Conservation (phyloP, 306 rosid species). For the Dalbergia cochinchinensis region DNA sequence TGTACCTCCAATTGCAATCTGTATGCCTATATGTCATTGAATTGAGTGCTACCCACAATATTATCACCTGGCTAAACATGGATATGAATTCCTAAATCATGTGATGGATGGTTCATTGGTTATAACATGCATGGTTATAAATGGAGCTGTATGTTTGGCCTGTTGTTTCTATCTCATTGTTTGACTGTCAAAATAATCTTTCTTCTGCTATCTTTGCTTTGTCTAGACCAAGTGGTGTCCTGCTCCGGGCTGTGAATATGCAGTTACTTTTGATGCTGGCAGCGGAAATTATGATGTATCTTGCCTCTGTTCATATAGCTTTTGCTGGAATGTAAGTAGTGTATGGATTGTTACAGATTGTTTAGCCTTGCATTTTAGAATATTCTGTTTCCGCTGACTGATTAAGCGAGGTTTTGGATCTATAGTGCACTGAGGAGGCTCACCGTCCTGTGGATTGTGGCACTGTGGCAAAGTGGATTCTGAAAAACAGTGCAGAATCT, state of each 20-base stretch:
- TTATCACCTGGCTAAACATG: not conserved
- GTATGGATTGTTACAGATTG: constrained; percentile 24
- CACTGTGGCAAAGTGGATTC: constrained; percentile 74
- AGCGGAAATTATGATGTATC: constrained; percentile 65
- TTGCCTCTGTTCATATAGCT: constrained; percentile 73
- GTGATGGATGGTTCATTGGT: constrained; percentile 27
- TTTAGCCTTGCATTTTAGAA: constrained; percentile 15
- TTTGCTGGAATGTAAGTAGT: constrained; percentile 81
- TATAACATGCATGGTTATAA: constrained; percentile 17
- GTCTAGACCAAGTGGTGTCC: constrained; percentile 91
- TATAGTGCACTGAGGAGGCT: constrained; percentile 80
- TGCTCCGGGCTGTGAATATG: constrained; percentile 84
- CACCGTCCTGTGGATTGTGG: constrained; percentile 91
- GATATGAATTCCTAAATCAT: constrained; percentile 25
- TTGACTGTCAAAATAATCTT: not conserved
- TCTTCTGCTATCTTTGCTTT: constrained; percentile 35
- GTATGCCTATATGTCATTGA: constrained; percentile 12
- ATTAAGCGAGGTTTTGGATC: constrained; percentile 30
- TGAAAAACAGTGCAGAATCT: constrained; percentile 78
- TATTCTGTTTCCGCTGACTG: constrained; percentile 25
- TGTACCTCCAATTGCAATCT: constrained; percentile 1
- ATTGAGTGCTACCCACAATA: constrained; percentile 20
- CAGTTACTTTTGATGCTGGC: constrained; percentile 70
- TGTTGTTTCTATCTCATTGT: constrained; percentile 10
- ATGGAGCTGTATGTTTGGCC: not conserved